These are phyloP conservation scores for Myxozyma neglecta DNA, from an alignment of 805 yeast genomes.

Conservation along the genomic window DNA sequence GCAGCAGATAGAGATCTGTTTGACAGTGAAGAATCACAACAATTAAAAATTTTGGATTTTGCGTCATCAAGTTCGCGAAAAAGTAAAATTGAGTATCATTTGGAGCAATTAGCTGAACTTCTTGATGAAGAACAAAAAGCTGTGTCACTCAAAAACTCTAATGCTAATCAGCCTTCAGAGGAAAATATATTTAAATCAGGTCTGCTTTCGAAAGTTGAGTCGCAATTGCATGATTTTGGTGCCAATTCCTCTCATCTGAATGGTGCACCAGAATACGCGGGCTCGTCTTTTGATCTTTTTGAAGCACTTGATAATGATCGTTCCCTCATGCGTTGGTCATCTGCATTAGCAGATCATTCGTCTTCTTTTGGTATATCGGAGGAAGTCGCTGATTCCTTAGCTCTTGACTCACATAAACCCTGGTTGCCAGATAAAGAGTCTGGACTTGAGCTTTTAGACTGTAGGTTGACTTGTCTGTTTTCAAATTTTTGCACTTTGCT, in stretches of 20 bases:
- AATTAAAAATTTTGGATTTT: too few species aligned
- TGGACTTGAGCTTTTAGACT: conserved; percentile 16
- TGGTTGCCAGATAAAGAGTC: conserved; percentile 14
- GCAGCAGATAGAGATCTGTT: too few species aligned
- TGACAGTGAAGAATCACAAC: too few species aligned
- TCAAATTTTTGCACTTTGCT: background rate
- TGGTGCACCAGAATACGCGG: background rate
- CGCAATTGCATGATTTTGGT: conserved; percentile 4
- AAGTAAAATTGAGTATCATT: conserved; percentile 19
- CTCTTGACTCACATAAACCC: conserved; percentile 24
- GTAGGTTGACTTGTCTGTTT: background rate
- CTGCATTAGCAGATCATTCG: conserved; percentile 12
- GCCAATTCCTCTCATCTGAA: background rate
- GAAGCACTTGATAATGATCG: background rate
- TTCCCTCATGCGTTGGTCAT: conserved; percentile 14
- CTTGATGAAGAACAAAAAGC: conserved; percentile 12
- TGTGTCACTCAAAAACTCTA: background rate
- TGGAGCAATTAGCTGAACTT: conserved; percentile 13
- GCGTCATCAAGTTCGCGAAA: background rate
- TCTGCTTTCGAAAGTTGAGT: conserved; percentile 11
- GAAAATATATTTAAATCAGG: background rate
- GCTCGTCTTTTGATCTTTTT: background rate
- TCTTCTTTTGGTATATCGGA: conserved; percentile 23
- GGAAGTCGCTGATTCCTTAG: conserved; percentile 22
- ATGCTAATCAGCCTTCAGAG: too few species aligned